These are phyloP conservation scores for Pachysolen tannophilus DNA, from an alignment of 805 yeast genomes.

Conservation along the genomic window DNA sequence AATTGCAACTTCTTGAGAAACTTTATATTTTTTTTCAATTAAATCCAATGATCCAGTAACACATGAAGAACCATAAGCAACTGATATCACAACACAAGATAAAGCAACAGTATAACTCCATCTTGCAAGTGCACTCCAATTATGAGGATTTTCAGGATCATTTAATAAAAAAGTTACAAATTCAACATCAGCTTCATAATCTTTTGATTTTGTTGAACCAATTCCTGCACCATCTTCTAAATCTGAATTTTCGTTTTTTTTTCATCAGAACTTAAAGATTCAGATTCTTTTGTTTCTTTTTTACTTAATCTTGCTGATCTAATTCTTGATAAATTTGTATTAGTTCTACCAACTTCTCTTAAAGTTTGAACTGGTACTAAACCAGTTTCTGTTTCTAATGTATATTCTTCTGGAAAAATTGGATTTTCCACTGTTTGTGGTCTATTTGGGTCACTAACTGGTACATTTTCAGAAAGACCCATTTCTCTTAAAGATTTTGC, in stretches of 20 bases:
- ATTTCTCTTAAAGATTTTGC: conserved; percentile 54
- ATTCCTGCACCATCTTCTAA: conserved; percentile 18
- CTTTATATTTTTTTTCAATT: conserved; percentile 57
- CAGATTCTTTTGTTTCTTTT: conserved; percentile 5
- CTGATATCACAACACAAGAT: conserved; percentile 72
- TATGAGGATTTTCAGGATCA: conserved; percentile 88
- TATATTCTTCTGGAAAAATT: conserved; percentile 89
- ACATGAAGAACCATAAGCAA: conserved; percentile 90
- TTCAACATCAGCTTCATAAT: conserved; percentile 60
- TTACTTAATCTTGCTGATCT: conserved; percentile 10
- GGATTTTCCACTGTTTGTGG: conserved; percentile 50
- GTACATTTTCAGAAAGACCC: conserved; percentile 50
- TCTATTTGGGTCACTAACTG: conserved; percentile 48
- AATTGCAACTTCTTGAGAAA: conserved; percentile 70
- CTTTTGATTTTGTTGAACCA: conserved; percentile 19
- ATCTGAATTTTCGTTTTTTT: conserved; percentile 13
- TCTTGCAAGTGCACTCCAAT: conserved; percentile 54
- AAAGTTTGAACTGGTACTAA: conserved; percentile 75
- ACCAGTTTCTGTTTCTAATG: conserved; percentile 82
- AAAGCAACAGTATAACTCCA: conserved; percentile 65
- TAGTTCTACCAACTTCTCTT: conserved; percentile 53
- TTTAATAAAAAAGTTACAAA: conserved; percentile 73
- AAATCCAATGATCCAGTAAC: conserved; percentile 79
- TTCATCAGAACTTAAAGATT: conserved; percentile 10
- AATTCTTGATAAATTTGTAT: conserved; percentile 13